Evolutionary conservation across 495 filamentous ascomycete genomes (phyloP), one percentile per base, ranked within the genome.

Genomic region (Aspergillus incahuasiensis): DNA sequence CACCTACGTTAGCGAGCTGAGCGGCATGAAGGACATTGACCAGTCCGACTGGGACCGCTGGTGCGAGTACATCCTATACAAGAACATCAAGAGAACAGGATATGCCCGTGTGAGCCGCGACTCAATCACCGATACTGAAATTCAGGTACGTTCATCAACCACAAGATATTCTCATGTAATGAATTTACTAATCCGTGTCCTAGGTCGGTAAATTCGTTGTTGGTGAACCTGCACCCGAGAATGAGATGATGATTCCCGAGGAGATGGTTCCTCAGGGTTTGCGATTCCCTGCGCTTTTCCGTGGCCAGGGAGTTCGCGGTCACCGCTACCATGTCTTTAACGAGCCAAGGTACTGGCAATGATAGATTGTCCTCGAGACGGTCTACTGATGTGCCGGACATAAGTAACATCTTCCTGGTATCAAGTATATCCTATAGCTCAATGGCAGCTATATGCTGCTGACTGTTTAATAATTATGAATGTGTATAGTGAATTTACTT

Each of bases 31-130:
- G 61, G 95, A 99, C 64, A 94, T 99, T 49, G 95, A 99, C 62
- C 81, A 85, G 8, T 86, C 78, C 13, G 95, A 99, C 65, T 96
- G 90, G 91, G 94, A 98, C 71, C 76, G 95, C 54, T 99, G 95
- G 95, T 99, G 95, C 74, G 94, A 99, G 76, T 99, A 99, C 65
- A 94, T 99, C 59, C 77, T 99, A 48, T 99, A 88, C 77, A 96
- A 97, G 76, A 86, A 86, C 11, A 69, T 99, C 48, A 87, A 85
- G 68, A 79, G 92, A 58, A 86, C 86, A 3, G 95, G 91, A 7
- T 98, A 97, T 67, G 94, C 94, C 13, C 79, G 94, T 59, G 85
- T 98, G 34, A 92, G 87, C 56, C 75, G 94, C 62, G 83, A 85
- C 57, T 95, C 89, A 0, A 96, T 99, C 63, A 99, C 94, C 21